Evolutionary conservation across 2,329 filamentous ascomycete species (phyloP).

Genomic region (Nemania sp.): DNA sequence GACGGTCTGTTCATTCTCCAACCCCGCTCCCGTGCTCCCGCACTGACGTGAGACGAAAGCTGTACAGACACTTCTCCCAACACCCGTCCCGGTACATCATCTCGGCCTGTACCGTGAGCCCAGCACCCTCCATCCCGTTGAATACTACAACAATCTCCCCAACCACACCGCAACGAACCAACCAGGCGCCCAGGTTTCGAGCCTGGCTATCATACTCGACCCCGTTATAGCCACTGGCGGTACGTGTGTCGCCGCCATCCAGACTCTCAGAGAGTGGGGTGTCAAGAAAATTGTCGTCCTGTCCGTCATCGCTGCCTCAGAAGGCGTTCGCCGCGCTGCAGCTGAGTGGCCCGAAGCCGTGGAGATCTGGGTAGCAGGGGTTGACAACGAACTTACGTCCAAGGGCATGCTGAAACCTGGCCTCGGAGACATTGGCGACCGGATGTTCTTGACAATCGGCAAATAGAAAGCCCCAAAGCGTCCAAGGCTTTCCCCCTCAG

Average conservation of each 20-base stretch:
- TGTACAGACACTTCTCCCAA: conserved; percentile 79
- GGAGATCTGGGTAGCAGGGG: conserved; percentile 79
- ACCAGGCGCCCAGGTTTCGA: conserved; percentile 40
- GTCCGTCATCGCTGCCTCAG: conserved; percentile 70
- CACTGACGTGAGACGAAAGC: conserved; percentile 49
- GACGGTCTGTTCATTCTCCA: conserved; percentile 58
- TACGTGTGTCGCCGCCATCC: conserved; percentile 86
- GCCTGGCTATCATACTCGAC: conserved; percentile 81
- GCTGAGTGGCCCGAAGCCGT: conserved; percentile 76
- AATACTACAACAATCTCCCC: conserved; percentile 97
- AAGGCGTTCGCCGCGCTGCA: conserved; percentile 73
- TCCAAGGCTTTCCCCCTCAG: no score
- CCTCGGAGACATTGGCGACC: conserved; percentile 86
- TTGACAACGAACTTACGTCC: conserved; percentile 75
- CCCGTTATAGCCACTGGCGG: conserved; percentile 93
- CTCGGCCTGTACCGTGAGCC: conserved; percentile 93
- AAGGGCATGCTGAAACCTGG: conserved; percentile 90
- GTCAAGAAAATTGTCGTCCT: conserved; percentile 79
- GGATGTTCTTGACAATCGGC: conserved; percentile 85
- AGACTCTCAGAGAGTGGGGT: conserved; percentile 88
- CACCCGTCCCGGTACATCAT: conserved; percentile 82
- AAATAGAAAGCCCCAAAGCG: conserved; percentile 63
- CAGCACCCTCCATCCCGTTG: conserved; percentile 82
- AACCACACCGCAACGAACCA: conserved; percentile 59
- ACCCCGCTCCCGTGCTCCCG: neutral